Percentiles rank a stretch among this genome's conserved stretches.
These are phyloP conservation scores for Ophiostoma sp. DNA, from an alignment of 2,329 filamentous ascomycete genomes.

Conservation along the genomic window DNA sequence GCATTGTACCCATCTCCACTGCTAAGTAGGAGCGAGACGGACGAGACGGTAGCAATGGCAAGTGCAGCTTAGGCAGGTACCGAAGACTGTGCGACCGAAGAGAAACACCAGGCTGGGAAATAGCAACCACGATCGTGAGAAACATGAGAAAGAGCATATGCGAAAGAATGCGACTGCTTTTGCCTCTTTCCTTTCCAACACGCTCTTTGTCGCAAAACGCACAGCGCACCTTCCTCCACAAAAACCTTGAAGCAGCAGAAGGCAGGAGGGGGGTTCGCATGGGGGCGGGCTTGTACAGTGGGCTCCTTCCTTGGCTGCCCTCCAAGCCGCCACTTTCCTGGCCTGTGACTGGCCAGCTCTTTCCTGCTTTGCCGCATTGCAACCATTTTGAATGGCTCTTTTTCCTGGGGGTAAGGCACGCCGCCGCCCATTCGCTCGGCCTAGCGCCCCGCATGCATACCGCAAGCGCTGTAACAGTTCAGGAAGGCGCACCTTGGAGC, in stretches of 20 bases:
- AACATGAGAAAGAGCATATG: background rate
- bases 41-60: background rate
- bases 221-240: background rate
- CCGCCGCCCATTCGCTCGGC: constrained; percentile 14
- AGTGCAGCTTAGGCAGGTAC: background rate
- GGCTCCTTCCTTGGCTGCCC: constrained; percentile 4
- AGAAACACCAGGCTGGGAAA: background rate
- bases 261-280: background rate
- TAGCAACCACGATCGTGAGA: background rate
- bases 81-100: background rate
- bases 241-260: background rate
- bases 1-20: background rate
- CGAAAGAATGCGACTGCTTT: background rate
- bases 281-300: background rate
- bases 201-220: background rate
- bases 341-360: constrained; percentile 19
- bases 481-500: background rate
- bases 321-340: background rate
- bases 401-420: background rate
- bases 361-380: constrained; percentile 12
- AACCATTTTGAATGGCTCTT: constrained; percentile 14
- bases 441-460: constrained; percentile 11
- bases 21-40: background rate
- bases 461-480: background rate
- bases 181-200: background rate